These are phyloP conservation scores for Leccinum subatratum DNA, from an alignment of 1,284 basidiomycete species.

Conservation along the genomic window DNA sequence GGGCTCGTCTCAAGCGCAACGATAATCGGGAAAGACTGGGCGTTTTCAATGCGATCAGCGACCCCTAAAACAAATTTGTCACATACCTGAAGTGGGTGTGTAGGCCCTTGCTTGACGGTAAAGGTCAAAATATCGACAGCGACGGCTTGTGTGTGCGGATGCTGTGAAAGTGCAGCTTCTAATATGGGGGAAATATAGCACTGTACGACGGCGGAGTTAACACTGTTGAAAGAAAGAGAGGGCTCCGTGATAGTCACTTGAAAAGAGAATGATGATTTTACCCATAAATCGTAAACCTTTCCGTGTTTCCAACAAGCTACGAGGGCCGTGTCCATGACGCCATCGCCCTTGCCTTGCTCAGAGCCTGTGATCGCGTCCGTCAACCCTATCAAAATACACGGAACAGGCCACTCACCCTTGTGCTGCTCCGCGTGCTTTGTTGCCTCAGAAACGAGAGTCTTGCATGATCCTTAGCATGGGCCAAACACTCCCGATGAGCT, in stretches of 20 bases:
- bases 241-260: neutral
- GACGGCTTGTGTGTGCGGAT: conserved; percentile 69
- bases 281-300: conserved; percentile 96
- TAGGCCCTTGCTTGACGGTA: conserved; percentile 90
- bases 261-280: conserved; percentile 31
- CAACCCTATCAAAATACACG: too few species aligned
- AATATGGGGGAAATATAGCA: conserved; percentile 84
- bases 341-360: conserved; percentile 43
- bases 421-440: conserved; percentile 66
- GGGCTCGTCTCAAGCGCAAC: conserved; percentile 89
- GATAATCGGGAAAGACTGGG: conserved; percentile 80
- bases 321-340: conserved; percentile 76
- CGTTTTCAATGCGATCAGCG: neutral
- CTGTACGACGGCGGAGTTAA: conserved; percentile 90
- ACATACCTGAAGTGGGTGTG: conserved; percentile 83
- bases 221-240: conserved; percentile 44
- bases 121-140: conserved; percentile 90
- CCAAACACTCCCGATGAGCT: conserved; percentile 29
- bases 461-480: conserved; percentile 74
- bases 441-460: conserved; percentile 75
- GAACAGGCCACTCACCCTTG: conserved; percentile 45
- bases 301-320: conserved; percentile 91
- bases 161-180: conserved; percentile 71
- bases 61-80: neutral
- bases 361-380: conserved; percentile 23